Evolutionary conservation across 2,329 filamentous ascomycete genomes (phyloP).

Genomic region (Penicillium frequentans): DNA sequence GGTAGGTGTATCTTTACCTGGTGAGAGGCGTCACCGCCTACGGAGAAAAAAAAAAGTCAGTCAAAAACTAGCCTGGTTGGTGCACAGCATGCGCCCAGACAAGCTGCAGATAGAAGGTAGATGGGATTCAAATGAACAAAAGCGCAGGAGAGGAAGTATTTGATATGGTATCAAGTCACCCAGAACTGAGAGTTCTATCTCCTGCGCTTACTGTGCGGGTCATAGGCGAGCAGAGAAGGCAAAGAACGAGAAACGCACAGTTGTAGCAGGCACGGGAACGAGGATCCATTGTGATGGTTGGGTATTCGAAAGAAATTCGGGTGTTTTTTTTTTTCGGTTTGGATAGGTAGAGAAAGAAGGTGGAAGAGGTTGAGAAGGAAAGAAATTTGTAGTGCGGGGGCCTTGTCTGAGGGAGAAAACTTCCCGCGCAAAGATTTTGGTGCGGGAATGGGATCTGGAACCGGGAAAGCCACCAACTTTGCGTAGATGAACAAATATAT

Average conservation of each 20-base stretch:
- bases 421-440: slow-evolving; percentile 12
- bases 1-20: slow-evolving; percentile 59
- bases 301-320: slow-evolving; percentile 5
- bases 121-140: neutral
- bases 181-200: neutral
- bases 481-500: neutral
- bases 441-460: neutral
- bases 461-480: neutral
- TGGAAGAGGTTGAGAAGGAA: slow-evolving; percentile 12
- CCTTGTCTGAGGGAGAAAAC: slow-evolving; percentile 15
- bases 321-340: neutral
- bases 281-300: slow-evolving; percentile 48
- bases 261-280: slow-evolving; percentile 59
- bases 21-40: slow-evolving; percentile 72
- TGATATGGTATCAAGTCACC: neutral
- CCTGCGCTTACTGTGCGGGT: slow-evolving; percentile 11
- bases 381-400: slow-evolving; percentile 24
- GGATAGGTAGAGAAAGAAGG: slow-evolving; percentile 4
- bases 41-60: slow-evolving; percentile 25
- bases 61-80: slow-evolving; percentile 3
- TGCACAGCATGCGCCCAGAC: neutral
- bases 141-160: neutral
- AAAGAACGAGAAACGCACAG: slow-evolving; percentile 46
- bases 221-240: slow-evolving; percentile 9
- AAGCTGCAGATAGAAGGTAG: neutral